Conservation (phyloP, 768 basidiomycete genomes). For the Suillus subaureus region DNA sequence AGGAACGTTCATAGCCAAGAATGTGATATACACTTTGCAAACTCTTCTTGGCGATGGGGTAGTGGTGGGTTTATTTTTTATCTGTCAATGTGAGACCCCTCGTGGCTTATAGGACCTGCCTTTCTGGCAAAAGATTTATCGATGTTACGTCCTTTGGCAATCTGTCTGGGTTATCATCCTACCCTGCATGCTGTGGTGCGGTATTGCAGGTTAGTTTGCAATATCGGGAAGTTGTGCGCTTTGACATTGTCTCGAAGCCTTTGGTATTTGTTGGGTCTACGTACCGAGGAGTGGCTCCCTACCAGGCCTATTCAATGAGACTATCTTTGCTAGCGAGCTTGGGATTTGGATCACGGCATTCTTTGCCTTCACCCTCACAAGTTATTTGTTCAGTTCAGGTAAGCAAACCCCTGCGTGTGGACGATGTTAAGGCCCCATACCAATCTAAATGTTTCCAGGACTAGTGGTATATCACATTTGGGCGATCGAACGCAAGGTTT, state of each 20-base stretch:
- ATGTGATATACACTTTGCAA: conserved; percentile 23
- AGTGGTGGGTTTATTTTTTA: conserved; percentile 19
- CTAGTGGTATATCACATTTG: conserved; percentile 35
- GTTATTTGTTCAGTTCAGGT: conserved; percentile 37
- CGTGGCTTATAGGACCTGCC: too few species aligned
- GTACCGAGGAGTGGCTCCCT: neutral
- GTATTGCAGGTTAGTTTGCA: conserved; percentile 20
- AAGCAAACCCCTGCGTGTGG: conserved; percentile 8
- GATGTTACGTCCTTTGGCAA: conserved; percentile 36
- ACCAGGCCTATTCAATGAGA: neutral
- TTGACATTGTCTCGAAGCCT: neutral
- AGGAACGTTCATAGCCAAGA: too few species aligned
- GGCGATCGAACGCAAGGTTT: conserved; percentile 24
- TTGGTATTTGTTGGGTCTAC: conserved; percentile 21
- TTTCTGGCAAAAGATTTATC: conserved; percentile 22
- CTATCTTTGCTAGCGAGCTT: conserved; percentile 9
- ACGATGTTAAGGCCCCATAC: neutral
- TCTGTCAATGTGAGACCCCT: too few species aligned
- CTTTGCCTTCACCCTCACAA: conserved; percentile 32
- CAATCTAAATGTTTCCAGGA: conserved; percentile 16
- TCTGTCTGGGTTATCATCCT: conserved; percentile 27
- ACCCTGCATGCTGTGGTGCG: conserved; percentile 32
- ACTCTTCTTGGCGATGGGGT: conserved; percentile 34
- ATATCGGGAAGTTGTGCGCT: too few species aligned
- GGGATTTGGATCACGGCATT: conserved; percentile 38